phyloP scores from a whole-genome alignment of 805 yeast species.

The Yamadazyma philogaea region DNA sequence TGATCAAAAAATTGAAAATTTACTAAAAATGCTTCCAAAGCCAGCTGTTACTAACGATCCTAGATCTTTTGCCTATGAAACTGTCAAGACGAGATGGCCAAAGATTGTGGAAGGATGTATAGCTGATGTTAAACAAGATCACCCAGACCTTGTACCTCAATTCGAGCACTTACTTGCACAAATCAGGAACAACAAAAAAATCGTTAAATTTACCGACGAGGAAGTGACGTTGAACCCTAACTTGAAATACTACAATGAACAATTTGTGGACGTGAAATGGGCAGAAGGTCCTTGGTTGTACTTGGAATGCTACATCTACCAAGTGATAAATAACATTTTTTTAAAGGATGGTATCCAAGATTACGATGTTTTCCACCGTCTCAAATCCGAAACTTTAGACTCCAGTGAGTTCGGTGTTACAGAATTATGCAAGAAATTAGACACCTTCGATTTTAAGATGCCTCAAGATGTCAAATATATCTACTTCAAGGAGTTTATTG shows the following conservation, averaged over 20 bases:
- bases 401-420: constrained; percentile 74
- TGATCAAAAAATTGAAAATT: too few species aligned
- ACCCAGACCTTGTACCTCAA: constrained; percentile 17
- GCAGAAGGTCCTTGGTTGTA: constrained; percentile 85
- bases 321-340: constrained; percentile 52
- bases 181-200: constrained; percentile 35
- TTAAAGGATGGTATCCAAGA: constrained; percentile 18
- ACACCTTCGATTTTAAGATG: constrained; percentile 30
- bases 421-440: constrained; percentile 68
- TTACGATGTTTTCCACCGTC: constrained; percentile 70
- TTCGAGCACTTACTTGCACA: constrained; percentile 39
- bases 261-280: constrained; percentile 54
- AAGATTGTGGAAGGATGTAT: constrained; percentile 67
- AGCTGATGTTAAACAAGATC: constrained; percentile 6
- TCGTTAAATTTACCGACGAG: constrained; percentile 24
- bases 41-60: constrained; percentile 64
- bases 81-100: constrained; percentile 86
- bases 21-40: constrained; percentile 31
- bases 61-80: constrained; percentile 77
- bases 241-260: constrained; percentile 57
- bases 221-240: constrained; percentile 44
- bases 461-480: constrained; percentile 45
- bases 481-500: constrained; percentile 78
- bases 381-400: constrained; percentile 71
- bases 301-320: constrained; percentile 81